Evolutionary conservation across 2,329 filamentous ascomycete genomes (phyloP), one percentile per base, ranked within the genome.

Genomic region (Pseudogymnoascus sp.): DNA sequence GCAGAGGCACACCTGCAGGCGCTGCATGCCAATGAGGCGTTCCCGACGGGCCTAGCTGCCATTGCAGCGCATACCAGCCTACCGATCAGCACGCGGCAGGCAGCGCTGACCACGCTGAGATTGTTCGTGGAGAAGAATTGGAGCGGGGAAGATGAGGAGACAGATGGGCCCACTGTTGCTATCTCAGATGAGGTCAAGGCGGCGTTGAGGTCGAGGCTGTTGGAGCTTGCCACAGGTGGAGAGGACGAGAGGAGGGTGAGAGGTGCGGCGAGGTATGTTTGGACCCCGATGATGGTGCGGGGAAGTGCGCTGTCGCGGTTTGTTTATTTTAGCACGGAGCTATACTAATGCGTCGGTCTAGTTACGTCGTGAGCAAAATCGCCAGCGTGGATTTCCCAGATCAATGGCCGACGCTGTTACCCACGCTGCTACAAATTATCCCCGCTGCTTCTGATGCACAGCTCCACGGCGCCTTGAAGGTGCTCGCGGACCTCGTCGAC

Each of bases 311-410:
- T 28, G 38, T 23, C 35, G 19, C 28, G 13, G 53, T 47, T 17
- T 61, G 35, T 21, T 61, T 59, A 47, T 36, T 60, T 65, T 62
- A 65, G 63, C 17, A 28, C 33, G 42, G 40, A 31, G 61, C n/a
- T 31, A 44, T 63, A 33, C 63, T 66, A 50, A 66, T 21, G 13
- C 35, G 26, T n/a, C 38, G 23, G 19, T 60, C 21, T 64, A 87
- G 85, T 75, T 86, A 83, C 69, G 83, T 89, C 4, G 91, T 97
- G 66, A 93, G 92, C 79, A 97, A 96, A 78, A 96, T 99, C 69
- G 95, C 95, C 64, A 89, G 87, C 67, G 85, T 88, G 71, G 95
- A 99, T 78, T 97, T 96, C 73, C 95, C 95, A 62, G 91, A 97
- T 65, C 84, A 93, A 71, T 99, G 95, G 95, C 91, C 93, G n/a